These are phyloP conservation scores for Candida sithepensis DNA, from an alignment of 805 yeast genomes.

Conservation along the genomic window DNA sequence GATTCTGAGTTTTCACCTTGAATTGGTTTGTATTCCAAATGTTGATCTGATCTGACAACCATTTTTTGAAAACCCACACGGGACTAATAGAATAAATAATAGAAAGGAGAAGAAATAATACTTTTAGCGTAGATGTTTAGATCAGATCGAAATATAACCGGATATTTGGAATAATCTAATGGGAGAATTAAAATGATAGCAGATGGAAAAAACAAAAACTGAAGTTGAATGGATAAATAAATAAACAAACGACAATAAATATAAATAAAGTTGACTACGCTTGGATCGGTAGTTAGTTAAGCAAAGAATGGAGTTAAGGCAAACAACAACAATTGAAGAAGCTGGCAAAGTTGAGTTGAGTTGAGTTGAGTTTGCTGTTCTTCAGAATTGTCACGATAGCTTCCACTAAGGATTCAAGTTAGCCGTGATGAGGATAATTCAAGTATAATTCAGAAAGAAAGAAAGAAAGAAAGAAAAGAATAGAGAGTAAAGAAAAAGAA, in stretches of 20 bases:
- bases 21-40: constrained; percentile 22
- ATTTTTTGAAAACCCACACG: constrained; percentile 12
- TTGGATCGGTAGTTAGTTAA: neutral
- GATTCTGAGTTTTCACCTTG: constrained; percentile 20
- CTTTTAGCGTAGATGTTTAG: too few relatives aligned
- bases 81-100: neutral
- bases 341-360: constrained; percentile 10
- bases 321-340: neutral
- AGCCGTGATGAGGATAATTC: neutral
- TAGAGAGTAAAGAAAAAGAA: neutral
- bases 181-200: neutral
- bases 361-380: constrained; percentile 1
- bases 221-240: neutral
- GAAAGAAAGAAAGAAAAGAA: neutral
- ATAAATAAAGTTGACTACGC: neutral
- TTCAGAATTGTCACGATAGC: neutral
- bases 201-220: too few relatives aligned
- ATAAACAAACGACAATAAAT: neutral
- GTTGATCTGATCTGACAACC: constrained; percentile 29
- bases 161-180: neutral
- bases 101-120: neutral
- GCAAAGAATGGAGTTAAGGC: neutral
- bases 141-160: neutral
- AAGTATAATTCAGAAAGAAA: neutral
- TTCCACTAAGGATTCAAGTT: neutral